Evolutionary conservation across 2,329 filamentous ascomycete species (phyloP).

Genomic region (Akanthomyces muscarius): DNA sequence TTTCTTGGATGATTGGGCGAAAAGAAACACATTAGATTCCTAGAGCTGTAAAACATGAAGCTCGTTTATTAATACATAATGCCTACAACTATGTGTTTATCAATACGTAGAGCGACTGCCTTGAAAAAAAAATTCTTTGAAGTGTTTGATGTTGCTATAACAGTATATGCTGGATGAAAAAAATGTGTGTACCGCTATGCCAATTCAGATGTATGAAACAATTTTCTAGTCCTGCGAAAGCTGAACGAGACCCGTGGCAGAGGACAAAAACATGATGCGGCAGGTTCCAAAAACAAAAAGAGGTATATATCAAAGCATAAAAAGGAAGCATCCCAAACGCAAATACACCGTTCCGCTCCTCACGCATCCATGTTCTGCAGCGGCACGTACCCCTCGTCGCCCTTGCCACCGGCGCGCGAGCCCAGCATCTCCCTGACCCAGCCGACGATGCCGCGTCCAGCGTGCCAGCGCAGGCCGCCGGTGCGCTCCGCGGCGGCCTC

Average conservation of each 20-base stretch:
- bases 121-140: not conserved
- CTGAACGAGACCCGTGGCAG: not conserved
- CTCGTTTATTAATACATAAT: constrained; percentile 7
- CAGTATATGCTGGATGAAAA: constrained; percentile 5
- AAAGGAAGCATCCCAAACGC: not conserved
- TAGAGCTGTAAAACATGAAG: not conserved
- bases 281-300: not conserved
- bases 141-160: not conserved
- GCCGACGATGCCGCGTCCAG: constrained; percentile 40
- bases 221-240: not conserved
- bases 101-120: not conserved
- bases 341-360: not conserved
- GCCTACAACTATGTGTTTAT: not conserved
- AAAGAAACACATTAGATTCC: not conserved
- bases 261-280: not conserved
- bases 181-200: constrained; percentile 1
- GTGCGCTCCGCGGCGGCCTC: constrained; percentile 60
- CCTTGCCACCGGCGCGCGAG: constrained; percentile 29
- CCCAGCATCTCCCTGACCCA: constrained; percentile 40
- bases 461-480: constrained; percentile 39
- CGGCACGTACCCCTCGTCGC: constrained; percentile 57
- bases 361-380: constrained; percentile 47
- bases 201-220: not conserved
- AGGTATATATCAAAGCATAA: not conserved
- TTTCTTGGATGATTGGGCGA: constrained; percentile 1